A percentile compares a stretch with the other conserved stretches of the same genome.
phyloP scores from a whole-genome alignment of 2,329 filamentous ascomycete species.

The Karstenula rhodostoma region DNA sequence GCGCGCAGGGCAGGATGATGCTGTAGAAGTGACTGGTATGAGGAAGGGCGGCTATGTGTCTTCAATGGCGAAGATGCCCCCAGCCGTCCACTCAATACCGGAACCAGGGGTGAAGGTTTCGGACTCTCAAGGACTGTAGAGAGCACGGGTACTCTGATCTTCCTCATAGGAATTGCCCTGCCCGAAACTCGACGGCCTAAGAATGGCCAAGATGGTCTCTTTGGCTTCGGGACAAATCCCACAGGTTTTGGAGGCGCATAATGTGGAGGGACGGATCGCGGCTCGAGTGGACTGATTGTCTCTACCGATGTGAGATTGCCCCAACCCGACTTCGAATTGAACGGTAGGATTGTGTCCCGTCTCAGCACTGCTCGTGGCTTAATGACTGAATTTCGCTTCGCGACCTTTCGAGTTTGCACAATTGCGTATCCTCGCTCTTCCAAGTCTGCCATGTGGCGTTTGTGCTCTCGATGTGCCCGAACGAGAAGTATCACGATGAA shows the following conservation, averaged over 20 bases:
- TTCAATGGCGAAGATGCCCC: constrained; percentile 25
- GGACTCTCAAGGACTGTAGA: constrained; percentile 53
- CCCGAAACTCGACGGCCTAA: constrained; percentile 34
- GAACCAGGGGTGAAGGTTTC: constrained; percentile 38
- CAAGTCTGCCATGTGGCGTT: constrained; percentile 41
- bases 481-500: constrained; percentile 37
- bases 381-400: constrained; percentile 25
- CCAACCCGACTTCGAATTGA: constrained; percentile 51
- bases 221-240: constrained; percentile 27
- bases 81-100: constrained; percentile 26
- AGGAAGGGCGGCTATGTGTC: constrained; percentile 29
- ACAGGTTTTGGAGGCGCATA: constrained; percentile 35
- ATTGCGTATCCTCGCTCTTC: constrained; percentile 43
- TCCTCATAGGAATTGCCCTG: constrained; percentile 37
- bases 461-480: constrained; percentile 37
- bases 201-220: constrained; percentile 44
- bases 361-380: constrained; percentile 43
- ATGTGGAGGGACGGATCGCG: constrained; percentile 25
- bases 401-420: constrained; percentile 30
- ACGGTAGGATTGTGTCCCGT: constrained; percentile 43
- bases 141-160: constrained; percentile 35
- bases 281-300: constrained; percentile 32
- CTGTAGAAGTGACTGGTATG: constrained; percentile 37
- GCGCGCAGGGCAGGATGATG: constrained; percentile 40
- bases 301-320: constrained; percentile 52